A percentile compares a stretch with the other conserved stretches of the same genome.
Evolutionary conservation across 2,329 filamentous ascomycete species (phyloP).

Genomic region (Calonectria pteridis): DNA sequence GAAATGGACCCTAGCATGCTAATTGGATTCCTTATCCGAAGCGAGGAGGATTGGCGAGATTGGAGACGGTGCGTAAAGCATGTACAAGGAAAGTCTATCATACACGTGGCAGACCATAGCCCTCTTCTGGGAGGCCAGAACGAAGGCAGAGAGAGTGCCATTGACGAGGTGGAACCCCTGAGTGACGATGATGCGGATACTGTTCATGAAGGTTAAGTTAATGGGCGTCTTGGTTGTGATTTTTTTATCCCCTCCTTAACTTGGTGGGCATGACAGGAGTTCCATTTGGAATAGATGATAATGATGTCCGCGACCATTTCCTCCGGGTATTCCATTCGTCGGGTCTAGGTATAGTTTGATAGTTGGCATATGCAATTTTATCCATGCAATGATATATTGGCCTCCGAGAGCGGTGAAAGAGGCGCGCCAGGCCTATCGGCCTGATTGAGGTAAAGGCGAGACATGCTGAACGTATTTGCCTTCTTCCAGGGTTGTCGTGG

Average conservation of each 20-base stretch:
- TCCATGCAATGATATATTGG: neutral
- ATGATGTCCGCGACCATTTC: constrained; percentile 5
- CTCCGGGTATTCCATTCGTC: neutral
- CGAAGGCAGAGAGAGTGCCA: constrained; percentile 75
- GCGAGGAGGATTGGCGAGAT: constrained; percentile 84
- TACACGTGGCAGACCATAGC: constrained; percentile 83
- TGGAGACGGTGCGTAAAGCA: constrained; percentile 85
- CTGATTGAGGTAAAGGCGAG: no score
- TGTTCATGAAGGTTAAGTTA: constrained; percentile 44
- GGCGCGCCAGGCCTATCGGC: neutral
- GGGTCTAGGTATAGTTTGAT: neutral
- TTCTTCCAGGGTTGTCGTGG: neutral
- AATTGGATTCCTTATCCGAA: constrained; percentile 88
- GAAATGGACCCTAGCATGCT: constrained; percentile 99
- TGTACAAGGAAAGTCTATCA: constrained; percentile 84
- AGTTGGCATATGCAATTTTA: neutral
- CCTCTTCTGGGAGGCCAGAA: constrained; percentile 65
- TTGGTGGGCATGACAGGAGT: constrained; percentile 28
- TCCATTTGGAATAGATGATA: constrained; percentile 40
- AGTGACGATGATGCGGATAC: constrained; percentile 76
- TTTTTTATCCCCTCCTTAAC: constrained; percentile 3
- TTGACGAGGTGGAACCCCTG: constrained; percentile 91
- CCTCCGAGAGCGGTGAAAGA: neutral
- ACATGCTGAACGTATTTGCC: no score
- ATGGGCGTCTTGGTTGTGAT: constrained; percentile 34